Evolutionary conservation across 495 filamentous ascomycete species (phyloP).

Genomic region (Daldinia vernicosa): DNA sequence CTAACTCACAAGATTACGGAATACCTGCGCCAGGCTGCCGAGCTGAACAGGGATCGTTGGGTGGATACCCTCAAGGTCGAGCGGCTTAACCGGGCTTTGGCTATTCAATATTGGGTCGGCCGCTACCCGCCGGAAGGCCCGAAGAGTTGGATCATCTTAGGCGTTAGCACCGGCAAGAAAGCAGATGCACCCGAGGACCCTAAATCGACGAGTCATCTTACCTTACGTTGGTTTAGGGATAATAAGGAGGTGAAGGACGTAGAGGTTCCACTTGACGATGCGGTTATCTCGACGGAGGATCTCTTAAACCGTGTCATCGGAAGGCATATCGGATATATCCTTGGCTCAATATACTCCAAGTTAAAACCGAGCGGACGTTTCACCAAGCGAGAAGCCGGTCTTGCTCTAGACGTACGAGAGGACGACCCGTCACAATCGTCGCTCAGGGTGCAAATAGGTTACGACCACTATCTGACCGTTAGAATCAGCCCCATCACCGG

Average conservation of each 20-base stretch:
- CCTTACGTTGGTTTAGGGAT: slow-evolving; percentile 85
- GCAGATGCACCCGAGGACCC: slow-evolving; percentile 45
- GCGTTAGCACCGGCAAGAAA: slow-evolving; percentile 70
- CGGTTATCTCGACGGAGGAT: slow-evolving; percentile 72
- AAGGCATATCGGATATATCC: slow-evolving; percentile 72
- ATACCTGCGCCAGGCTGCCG: slow-evolving; percentile 76
- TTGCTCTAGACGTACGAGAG: slow-evolving; percentile 63
- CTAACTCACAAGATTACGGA: slow-evolving; percentile 88
- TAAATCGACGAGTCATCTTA: slow-evolving; percentile 60
- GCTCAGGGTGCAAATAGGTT: slow-evolving; percentile 73
- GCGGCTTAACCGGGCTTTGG: slow-evolving; percentile 76
- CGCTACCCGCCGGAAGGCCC: slow-evolving; percentile 60
- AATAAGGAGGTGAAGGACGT: slow-evolving; percentile 73
- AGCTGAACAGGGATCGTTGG: slow-evolving; percentile 75
- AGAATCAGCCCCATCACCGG: slow-evolving; percentile 75
- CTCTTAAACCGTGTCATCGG: slow-evolving; percentile 79
- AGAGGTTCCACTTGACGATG: slow-evolving; percentile 70
- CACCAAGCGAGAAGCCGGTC: slow-evolving; percentile 59
- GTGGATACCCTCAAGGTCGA: slow-evolving; percentile 77
- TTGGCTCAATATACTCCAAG: slow-evolving; percentile 66
- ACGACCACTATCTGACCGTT: slow-evolving; percentile 64
- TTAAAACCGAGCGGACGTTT: slow-evolving; percentile 68
- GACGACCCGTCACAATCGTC: slow-evolving; percentile 70
- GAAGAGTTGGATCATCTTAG: slow-evolving; percentile 93
- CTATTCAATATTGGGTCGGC: slow-evolving; percentile 89